These are phyloP conservation scores for Pythium utonaiense DNA, from an alignment of 352 stramenopile genomes.

Conservation along the genomic window DNA sequence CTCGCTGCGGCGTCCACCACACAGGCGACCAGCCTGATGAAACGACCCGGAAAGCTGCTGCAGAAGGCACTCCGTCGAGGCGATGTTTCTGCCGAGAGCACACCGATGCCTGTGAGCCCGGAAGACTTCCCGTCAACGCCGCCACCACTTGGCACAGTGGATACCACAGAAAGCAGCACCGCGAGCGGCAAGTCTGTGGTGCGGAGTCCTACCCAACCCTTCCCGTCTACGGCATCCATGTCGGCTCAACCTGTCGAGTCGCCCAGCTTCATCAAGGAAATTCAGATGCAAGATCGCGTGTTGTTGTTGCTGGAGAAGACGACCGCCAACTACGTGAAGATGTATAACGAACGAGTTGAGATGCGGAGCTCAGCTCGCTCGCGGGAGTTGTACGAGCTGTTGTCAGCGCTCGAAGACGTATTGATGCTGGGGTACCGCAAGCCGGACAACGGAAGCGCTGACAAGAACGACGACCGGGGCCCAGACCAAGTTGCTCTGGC, in stretches of 20 bases:
- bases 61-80: constrained; percentile 39
- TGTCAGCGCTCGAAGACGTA: constrained; percentile 65
- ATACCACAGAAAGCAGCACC: neutral
- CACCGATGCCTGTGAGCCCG: neutral
- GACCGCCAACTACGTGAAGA: constrained; percentile 49
- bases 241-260: neutral
- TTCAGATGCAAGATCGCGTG: constrained; percentile 43
- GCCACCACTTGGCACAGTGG: neutral
- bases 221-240: neutral
- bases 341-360: constrained; percentile 55
- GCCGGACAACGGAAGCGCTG: neutral
- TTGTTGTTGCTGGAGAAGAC: constrained; percentile 57
- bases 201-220: constrained; percentile 6
- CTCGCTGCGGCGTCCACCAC: constrained; percentile 18
- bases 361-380: constrained; percentile 65
- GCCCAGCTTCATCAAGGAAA: neutral
- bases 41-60: constrained; percentile 57
- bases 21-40: constrained; percentile 66
- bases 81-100: constrained; percentile 5
- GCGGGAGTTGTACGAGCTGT: constrained; percentile 62
- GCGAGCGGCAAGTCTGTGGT: constrained; percentile 6
- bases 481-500: neutral
- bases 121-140: constrained; percentile 11
- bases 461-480: constrained; percentile 1
- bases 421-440: constrained; percentile 61